Evolutionary conservation across 495 filamentous ascomycete species (phyloP).

Genomic region (Hypoxylon fragiforme): DNA sequence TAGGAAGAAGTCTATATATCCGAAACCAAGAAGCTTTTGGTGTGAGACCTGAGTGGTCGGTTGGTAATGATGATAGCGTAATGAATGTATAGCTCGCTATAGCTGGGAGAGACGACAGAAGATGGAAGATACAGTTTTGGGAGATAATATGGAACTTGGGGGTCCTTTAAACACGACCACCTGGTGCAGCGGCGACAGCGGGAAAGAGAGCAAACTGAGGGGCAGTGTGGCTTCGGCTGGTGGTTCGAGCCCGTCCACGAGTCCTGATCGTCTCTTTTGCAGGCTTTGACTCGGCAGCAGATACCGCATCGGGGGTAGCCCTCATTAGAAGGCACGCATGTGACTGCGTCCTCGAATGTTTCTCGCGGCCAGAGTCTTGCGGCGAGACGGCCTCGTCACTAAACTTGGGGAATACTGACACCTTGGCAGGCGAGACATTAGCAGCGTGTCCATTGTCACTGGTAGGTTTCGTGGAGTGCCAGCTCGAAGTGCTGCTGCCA

Average conservation of each 20-base stretch:
- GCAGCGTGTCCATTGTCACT: conserved; percentile 7
- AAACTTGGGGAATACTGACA: not conserved
- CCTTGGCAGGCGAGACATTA: conserved; percentile 8
- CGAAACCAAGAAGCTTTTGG: conserved; percentile 13
- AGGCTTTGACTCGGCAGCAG: conserved; percentile 8
- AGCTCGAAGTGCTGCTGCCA: conserved; percentile 46
- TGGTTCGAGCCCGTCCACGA: conserved; percentile 36
- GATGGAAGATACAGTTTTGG: not conserved
- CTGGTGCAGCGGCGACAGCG: conserved; percentile 2
- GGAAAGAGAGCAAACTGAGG: conserved; percentile 40
- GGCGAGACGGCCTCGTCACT: conserved; percentile 1
- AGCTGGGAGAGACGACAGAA: not conserved
- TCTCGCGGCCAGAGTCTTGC: conserved; percentile 23
- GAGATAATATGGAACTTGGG: no score
- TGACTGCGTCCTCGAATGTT: conserved; percentile 31
- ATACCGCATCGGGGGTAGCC: conserved; percentile 9
- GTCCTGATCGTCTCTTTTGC: conserved; percentile 27
- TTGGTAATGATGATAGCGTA: conserved; percentile 1
- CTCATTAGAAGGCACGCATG: conserved; percentile 31
- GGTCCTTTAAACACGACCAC: conserved; percentile 13
- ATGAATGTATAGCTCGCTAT: conserved; percentile 3
- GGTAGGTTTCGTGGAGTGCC: conserved; percentile 22
- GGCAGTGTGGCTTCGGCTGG: conserved; percentile 33
- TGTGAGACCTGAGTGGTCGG: not conserved
- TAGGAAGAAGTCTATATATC: conserved; percentile 16